Percentiles rank a stretch among this genome's conserved stretches.
phyloP scores from a whole-genome alignment of 2,329 filamentous ascomycete species.

The Fusarium neocosmosporiellum region DNA sequence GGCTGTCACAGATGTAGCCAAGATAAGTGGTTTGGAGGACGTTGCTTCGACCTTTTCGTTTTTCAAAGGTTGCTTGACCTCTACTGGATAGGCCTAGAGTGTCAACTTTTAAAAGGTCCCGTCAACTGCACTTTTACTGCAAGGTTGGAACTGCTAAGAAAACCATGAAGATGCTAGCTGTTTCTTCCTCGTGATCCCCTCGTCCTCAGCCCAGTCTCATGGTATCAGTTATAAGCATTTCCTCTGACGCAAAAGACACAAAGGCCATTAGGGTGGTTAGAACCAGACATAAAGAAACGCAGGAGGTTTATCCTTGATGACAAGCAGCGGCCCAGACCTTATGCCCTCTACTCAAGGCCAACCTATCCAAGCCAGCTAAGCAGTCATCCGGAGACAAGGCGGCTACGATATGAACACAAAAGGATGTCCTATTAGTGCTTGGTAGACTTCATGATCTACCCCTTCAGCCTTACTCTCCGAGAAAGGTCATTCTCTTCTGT shows the following conservation, averaged over 20 bases:
- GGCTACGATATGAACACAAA: too few species aligned
- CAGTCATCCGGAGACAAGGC: too few species aligned
- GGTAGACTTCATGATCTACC: background rate
- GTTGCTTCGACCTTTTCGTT: background rate
- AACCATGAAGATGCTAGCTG: background rate
- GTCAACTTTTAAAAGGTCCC: background rate
- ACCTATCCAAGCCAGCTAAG: background rate
- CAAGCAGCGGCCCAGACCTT: too few species aligned
- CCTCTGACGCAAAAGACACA: background rate
- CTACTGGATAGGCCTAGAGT: background rate
- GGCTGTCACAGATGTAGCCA: slow-evolving; percentile 1
- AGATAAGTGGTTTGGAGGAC: background rate
- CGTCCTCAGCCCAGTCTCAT: background rate
- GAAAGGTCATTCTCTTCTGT: background rate
- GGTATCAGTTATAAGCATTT: background rate
- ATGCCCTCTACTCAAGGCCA: background rate
- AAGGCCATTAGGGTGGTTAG: background rate
- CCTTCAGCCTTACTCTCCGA: background rate
- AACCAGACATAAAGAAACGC: too few species aligned
- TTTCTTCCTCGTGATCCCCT: background rate
- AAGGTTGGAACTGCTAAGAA: background rate
- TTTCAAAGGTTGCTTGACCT: slow-evolving; percentile 10
- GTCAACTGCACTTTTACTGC: background rate
- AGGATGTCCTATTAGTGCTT: background rate
- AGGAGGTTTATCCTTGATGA: too few species aligned